Evolutionary conservation across 805 yeast species (phyloP), one percentile per base, ranked within the genome.

Genomic region (Saturnispora saitoi): DNA sequence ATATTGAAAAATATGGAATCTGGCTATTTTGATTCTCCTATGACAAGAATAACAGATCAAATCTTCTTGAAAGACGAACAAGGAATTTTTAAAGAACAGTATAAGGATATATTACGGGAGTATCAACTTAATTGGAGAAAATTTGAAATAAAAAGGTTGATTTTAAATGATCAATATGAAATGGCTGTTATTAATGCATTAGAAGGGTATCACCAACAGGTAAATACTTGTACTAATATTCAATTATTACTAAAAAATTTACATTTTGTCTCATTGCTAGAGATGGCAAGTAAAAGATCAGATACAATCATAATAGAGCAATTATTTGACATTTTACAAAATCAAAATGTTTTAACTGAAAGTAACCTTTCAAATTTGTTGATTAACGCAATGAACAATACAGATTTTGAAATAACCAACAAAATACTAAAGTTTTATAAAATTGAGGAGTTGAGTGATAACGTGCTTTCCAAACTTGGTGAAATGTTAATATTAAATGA

Each of bases 91-190:
- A 48, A 44, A 40, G 56, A 54, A 29, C 14, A 41, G 24, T 59
- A 57, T 26, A 37, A 45, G 32, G 47, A 39, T 12, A 28, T 48
- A 26, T 42, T 59, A 3, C 30, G 32, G 20, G 28, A 43, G 5
- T 9, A 46, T 29, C 36, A 45, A 3, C 34, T 50, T 14, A 51
- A 56, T 10, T 36, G 40, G 9, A 20, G 50, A 2, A 51, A 48
- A 15, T 60, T 53, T 50, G 60, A 58, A 20, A 49, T 63, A 4
- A 43, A 46, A 7, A 43, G 56, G 22, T 49, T 52, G 6, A 17
- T 63, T 3, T 28, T 46, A 2, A 43, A 49, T 29, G 54, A 51
- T 10, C 53, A 57, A 32, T 60, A 61, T 44, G 63, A 60, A 41
- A 45, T 48, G 43, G 65, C 67, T 2, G 34, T 32, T 3, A 42